Evolutionary conservation across 2,329 filamentous ascomycete genomes (phyloP).

Genomic region (Clarireedia homoeocarpa): DNA sequence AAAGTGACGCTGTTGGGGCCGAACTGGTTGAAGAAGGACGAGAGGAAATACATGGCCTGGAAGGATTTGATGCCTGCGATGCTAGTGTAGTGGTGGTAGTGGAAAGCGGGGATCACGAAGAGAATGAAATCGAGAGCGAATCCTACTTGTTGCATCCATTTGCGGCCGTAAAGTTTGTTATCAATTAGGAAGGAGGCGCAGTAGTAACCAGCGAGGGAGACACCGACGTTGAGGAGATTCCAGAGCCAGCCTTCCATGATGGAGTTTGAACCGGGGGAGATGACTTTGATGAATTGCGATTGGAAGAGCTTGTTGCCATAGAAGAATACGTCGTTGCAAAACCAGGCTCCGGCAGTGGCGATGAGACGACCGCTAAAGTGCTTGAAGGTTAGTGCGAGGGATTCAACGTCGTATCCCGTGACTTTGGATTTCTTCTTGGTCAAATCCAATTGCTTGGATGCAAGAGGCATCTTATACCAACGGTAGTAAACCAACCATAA

Average conservation of each 20-base stretch:
- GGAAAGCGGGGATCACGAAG: constrained; percentile 86
- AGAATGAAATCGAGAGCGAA: constrained; percentile 91
- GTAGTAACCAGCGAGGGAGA: constrained; percentile 85
- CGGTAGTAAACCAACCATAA: constrained; percentile 95
- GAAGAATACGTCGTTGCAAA: constrained; percentile 96
- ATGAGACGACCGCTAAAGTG: constrained; percentile 83
- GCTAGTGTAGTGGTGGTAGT: constrained; percentile 74
- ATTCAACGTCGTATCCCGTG: constrained; percentile 86
- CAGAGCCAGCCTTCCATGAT: constrained; percentile 86
- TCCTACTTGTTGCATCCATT: constrained; percentile 91
- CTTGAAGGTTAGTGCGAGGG: constrained; percentile 67
- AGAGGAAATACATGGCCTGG: constrained; percentile 97
- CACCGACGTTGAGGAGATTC: constrained; percentile 85
- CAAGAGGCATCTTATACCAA: constrained; percentile 87
- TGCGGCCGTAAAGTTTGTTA: constrained; percentile 76
- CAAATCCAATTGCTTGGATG: constrained; percentile 70
- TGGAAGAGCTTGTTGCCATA: constrained; percentile 99
- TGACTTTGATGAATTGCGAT: constrained; percentile 76
- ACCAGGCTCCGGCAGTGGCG: constrained; percentile 85
- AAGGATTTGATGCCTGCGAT: constrained; percentile 71
- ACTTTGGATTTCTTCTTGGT: constrained; percentile 83
- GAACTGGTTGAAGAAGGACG: constrained; percentile 98
- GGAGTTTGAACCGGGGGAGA: constrained; percentile 53
- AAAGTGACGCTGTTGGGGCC: constrained; percentile 91
- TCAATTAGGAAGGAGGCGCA: constrained; percentile 43